Evolutionary conservation across 208 protist species (phyloP).

Genomic region (Crithidia mellificae): DNA sequence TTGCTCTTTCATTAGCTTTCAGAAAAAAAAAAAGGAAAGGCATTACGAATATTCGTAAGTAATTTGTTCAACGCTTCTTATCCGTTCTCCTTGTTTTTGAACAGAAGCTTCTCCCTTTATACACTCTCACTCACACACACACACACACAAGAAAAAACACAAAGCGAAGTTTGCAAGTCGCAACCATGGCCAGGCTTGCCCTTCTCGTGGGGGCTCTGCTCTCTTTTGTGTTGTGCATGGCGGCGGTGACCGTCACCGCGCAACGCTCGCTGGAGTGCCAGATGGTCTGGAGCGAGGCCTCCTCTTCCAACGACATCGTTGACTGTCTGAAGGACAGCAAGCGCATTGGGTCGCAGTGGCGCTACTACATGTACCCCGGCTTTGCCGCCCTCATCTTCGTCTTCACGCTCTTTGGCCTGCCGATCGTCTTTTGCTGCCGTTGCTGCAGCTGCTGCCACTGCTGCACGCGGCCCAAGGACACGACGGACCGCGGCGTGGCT

Average conservation of each 20-base stretch:
- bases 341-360: conserved; percentile 55
- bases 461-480: conserved; percentile 35
- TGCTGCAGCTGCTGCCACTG: conserved; percentile 48
- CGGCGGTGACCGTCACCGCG: conserved; percentile 29
- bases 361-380: conserved; percentile 58
- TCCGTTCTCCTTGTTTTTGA: too few species aligned
- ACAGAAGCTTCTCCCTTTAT: too few species aligned
- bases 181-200: conserved; percentile 5
- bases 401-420: conserved; percentile 55
- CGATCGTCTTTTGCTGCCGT: conserved; percentile 57
- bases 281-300: conserved; percentile 67
- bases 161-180: background rate
- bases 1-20: too few species aligned
- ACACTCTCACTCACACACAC: background rate
- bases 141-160: background rate
- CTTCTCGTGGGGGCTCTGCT: conserved; percentile 33
- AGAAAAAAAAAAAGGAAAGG: too few species aligned
- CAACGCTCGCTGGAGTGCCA: conserved; percentile 75
- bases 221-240: conserved; percentile 32
- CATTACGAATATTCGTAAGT: too few species aligned
- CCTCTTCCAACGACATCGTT: conserved; percentile 52
- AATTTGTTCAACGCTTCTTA: too few species aligned
- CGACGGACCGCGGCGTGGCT: conserved; percentile 26
- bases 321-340: conserved; percentile 54
- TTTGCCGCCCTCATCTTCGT: conserved; percentile 57